phyloP scores from a whole-genome alignment of 495 filamentous ascomycete species.

The Aspergillus ellipticus region DNA sequence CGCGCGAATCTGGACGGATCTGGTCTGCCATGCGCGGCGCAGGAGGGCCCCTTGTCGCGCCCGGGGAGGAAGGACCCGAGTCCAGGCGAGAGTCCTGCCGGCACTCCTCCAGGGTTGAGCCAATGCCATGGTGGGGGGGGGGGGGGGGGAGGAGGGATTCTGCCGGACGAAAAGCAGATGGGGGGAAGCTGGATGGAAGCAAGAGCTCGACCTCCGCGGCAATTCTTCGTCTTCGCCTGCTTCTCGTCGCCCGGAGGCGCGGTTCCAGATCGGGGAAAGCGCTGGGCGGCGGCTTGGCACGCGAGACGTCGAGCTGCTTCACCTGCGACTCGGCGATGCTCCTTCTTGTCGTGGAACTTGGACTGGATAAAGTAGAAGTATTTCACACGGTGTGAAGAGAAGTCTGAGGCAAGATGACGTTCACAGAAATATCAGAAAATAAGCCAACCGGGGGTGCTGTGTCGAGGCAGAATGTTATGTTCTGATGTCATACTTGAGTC shows the following conservation, averaged over 20 bases:
- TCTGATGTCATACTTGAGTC: background rate
- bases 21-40: slow-evolving; percentile 27
- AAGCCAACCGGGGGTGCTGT: no score
- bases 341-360: no score
- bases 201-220: slow-evolving; percentile 10
- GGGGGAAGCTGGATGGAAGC: background rate
- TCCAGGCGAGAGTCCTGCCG: slow-evolving; percentile 36
- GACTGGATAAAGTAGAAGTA: no score
- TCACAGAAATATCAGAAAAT: no score
- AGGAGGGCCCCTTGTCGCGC: slow-evolving; percentile 23
- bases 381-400: no score
- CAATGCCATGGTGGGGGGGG: slow-evolving; percentile 25
- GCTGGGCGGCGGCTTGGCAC: slow-evolving; percentile 13
- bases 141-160: no score
- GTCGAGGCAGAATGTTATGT: background rate
- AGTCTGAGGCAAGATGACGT: no score
- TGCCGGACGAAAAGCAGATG: slow-evolving; percentile 1
- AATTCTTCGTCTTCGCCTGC: slow-evolving; percentile 9
- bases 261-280: slow-evolving; percentile 20
- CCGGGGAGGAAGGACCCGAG: slow-evolving; percentile 31
- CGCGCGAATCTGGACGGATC: slow-evolving; percentile 45
- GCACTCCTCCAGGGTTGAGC: slow-evolving; percentile 37
- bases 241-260: slow-evolving; percentile 15
- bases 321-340: no score
- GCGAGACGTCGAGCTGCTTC: background rate